Evolutionary conservation across 2,329 filamentous ascomycete genomes (phyloP), one percentile per base, ranked within the genome.

Genomic region (Paracorniculantispora psalliotae): DNA sequence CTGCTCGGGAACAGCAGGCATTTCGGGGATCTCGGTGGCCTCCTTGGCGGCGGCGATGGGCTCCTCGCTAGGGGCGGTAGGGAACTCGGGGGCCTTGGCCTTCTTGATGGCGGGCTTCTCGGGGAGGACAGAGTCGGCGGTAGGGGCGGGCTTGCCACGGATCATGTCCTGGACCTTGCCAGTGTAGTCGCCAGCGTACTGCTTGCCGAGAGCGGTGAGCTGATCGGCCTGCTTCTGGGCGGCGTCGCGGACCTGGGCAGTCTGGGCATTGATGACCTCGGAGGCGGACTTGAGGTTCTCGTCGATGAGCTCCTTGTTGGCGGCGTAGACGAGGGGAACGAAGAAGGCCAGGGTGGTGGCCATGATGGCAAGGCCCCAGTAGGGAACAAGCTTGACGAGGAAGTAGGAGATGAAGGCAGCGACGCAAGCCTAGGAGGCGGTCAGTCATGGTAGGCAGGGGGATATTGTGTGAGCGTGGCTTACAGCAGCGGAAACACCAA

Each of bases 301-400:
- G 68, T 89, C 86, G 66, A 89, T 89, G 60, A 88, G 72, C 74
- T 89, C 86, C 76, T 88, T 79, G 80, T 89, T 89, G 67, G 79
- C 79, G 65, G 79, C 80, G 75, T 89, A 89, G 69, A 88, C 67
- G 55, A 89, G 77, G 30, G 86, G 86, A 13, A 76, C 78, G 60
- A 86, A 76, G 77, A 89, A 89, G 61, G 81, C 68, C 52, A 83
- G 71, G 13, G 83, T 83, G 60, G 83, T 83, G 63, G 74, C 76
- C 65, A 88, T 77, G 63, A 89, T 73, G 49, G 84, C 77, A 63
- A 89, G 81, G 37, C 84, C 85, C 86, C 86, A 89, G 77, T 87
- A 82, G 37, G 86, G 86, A 50, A 89, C 81, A 62, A 89, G 76
- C 78, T 88, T 89, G 73, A 87, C 81, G 41, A 89, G 78, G 71